Evolutionary conservation across 768 basidiomycete species (phyloP), one percentile per base, ranked within the genome.

Genomic region (Multifurca ochricompacta): DNA sequence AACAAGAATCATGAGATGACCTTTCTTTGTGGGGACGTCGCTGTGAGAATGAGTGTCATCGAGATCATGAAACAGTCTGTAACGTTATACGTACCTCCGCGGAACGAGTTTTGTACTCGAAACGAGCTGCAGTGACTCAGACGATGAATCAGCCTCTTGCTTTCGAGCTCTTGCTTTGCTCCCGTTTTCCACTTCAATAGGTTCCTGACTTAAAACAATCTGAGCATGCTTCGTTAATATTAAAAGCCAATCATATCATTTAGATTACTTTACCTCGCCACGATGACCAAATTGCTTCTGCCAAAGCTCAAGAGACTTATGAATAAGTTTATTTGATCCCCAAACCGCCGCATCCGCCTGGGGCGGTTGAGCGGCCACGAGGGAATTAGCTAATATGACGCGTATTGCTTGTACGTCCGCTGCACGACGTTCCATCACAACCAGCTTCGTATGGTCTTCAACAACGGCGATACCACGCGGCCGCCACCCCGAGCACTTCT

Each of bases 401-500:
- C 89, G 80, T 42, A 92, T 80, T 3, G 89, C 90, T 65, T 91
- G 92, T 1, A 98, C 92, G 65, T 98, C 92, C 2, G 91, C 91
- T 10, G 88, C 80, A 35, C 82, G 77, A 34, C 76, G 74, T 66
- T 91, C 88, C 45, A 81, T 85, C 39, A 74, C 77, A 13, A 85
- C 74, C n/a, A 91, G 70, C 54, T 83, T 77, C 44, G 74, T 74
- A 65, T 90, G 87, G 65, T 97, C 95, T 60, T 95, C 84, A 25
- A 99, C 85, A 9, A 92, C 83, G 1, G 85, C 85, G 25, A 97
- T 77, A 8, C 94, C 91, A 41, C 94, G 79, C 40, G 94, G 83
- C 61, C 82, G 87, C 94, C 95, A 98, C 18, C 75, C 78, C 82
- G 27, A 98, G 75, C 3, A 75, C 69, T 63, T 97, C 94, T 67